Conservation (phyloP, 2,329 filamentous ascomycete species). For the Penicillium psychrosexuale region DNA sequence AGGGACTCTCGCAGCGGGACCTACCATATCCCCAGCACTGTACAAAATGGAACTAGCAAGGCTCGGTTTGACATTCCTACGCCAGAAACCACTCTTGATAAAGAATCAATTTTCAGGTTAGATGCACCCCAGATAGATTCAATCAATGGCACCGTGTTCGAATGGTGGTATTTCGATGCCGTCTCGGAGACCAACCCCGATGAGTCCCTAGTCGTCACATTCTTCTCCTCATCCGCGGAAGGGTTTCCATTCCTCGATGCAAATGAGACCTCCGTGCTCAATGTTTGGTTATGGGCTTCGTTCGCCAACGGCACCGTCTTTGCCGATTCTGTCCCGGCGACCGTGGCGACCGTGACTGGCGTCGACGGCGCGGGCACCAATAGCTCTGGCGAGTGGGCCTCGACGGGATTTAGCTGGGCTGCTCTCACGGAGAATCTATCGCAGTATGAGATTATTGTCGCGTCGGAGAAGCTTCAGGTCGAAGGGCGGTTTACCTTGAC, state of each 20-base stretch:
- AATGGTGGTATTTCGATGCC: conserved; percentile 46
- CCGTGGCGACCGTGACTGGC: conserved; percentile 10
- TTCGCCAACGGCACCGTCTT: conserved; percentile 27
- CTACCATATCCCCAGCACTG: conserved; percentile 11
- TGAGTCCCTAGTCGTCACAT: conserved; percentile 31
- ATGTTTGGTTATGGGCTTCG: conserved; percentile 27
- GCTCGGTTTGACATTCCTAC: conserved; percentile 15
- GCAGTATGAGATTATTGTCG: conserved; percentile 13
- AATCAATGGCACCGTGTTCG: conserved; percentile 32
- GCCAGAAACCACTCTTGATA: neutral
- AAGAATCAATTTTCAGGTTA: conserved; percentile 13
- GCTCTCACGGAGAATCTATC: conserved; percentile 3
- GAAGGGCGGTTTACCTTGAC: conserved; percentile 12
- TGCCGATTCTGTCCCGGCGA: conserved; percentile 14
- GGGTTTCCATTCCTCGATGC: conserved; percentile 39
- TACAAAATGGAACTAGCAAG: conserved; percentile 9
- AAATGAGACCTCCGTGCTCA: conserved; percentile 17
- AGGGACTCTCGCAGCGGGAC: neutral
- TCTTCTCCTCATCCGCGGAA: conserved; percentile 29
- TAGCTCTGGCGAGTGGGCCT: conserved; percentile 9
- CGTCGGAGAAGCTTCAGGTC: conserved; percentile 12
- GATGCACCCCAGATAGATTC: conserved; percentile 27
- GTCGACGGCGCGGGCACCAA: neutral
- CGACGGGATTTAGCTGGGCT: conserved; percentile 15
- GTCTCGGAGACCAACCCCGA: conserved; percentile 27